phyloP scores from a whole-genome alignment of 441 rosid species.

The Jatropha podagrica region DNA sequence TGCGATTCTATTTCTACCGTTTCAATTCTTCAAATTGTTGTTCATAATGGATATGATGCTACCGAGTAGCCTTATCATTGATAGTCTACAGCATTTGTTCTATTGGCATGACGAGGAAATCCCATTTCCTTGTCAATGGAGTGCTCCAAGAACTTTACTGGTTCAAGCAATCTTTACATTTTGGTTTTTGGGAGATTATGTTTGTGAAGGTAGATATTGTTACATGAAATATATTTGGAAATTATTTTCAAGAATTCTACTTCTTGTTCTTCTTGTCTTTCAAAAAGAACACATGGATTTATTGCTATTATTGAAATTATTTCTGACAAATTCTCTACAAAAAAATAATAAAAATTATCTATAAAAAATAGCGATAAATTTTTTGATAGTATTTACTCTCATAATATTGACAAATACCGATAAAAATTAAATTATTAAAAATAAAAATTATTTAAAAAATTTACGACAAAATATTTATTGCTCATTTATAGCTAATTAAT shows the following conservation, averaged over 20 bases:
- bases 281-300: background rate
- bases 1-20: background rate
- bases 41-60: too few species aligned
- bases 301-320: background rate
- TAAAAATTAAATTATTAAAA: too few species aligned
- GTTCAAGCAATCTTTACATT: conserved; percentile 78
- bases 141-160: conserved; percentile 72
- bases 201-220: conserved; percentile 53
- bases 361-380: too few species aligned
- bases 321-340: background rate
- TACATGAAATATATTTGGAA: background rate
- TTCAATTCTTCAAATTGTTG: background rate
- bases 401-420: too few species aligned
- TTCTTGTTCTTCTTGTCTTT: background rate
- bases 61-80: too few species aligned
- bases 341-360: too few species aligned
- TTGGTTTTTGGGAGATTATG: conserved; percentile 81
- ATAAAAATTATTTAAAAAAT: too few species aligned
- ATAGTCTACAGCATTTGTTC: background rate
- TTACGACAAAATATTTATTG: too few species aligned
- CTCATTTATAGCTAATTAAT: too few species aligned
- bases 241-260: too few species aligned
- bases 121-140: conserved; percentile 29
- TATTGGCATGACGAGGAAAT: background rate
- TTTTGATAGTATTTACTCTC: too few species aligned